Percentiles rank a stretch among this genome's conserved stretches.
These are phyloP conservation scores for Hypoxylon sp. DNA, from an alignment of 2,329 filamentous ascomycete genomes.

Conservation along the genomic window DNA sequence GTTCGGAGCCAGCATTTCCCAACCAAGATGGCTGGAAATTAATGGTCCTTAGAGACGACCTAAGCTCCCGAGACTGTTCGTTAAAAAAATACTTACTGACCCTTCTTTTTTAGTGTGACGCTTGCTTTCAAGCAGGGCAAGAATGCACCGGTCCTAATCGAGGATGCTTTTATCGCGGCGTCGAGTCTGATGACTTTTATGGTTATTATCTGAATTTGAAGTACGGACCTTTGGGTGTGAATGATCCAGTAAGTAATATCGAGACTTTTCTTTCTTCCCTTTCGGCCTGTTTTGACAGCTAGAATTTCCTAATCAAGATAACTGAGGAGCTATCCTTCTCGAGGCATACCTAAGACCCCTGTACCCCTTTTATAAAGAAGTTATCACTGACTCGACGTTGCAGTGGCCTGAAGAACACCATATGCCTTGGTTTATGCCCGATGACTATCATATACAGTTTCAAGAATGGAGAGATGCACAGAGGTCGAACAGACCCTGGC, in stretches of 20 bases:
- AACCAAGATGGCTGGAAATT: neutral
- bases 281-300: no score
- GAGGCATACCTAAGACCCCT: no score
- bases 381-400: no score
- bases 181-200: conserved; percentile 18
- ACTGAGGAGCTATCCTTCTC: no score
- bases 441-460: conserved; percentile 24
- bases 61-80: neutral
- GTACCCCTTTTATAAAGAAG: no score
- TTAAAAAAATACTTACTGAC: neutral
- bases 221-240: conserved; percentile 17
- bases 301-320: no score
- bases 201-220: conserved; percentile 30
- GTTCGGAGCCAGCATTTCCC: neutral
- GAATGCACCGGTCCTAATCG: neutral
- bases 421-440: neutral
- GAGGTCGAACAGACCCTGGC: neutral
- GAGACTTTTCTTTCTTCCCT: no score
- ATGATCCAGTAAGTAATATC: neutral
- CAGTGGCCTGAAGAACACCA: no score
- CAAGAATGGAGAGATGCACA: neutral
- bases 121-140: neutral
- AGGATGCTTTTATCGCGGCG: conserved; percentile 11
- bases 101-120: neutral
- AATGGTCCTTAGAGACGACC: neutral